Evolutionary conservation across 2,329 filamentous ascomycete species (phyloP).

Genomic region (Ascochyta rabiei): DNA sequence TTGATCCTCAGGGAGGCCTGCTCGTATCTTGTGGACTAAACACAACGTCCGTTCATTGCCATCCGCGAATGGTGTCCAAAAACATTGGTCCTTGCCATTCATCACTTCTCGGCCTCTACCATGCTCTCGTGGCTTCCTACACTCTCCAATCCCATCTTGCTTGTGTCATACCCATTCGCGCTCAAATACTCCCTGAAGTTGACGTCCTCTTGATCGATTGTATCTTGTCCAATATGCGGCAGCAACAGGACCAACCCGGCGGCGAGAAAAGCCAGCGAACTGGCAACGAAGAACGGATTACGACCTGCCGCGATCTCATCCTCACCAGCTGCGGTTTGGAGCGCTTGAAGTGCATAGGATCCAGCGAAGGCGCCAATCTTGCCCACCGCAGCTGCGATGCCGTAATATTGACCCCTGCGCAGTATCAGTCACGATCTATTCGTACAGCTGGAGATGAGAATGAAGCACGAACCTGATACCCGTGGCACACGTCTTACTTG

Average conservation of each 20-base stretch:
- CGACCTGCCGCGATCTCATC: slow-evolving; percentile 65
- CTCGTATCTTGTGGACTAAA: too few species aligned
- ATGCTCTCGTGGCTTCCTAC: slow-evolving; percentile 15
- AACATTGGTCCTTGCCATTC: neutral
- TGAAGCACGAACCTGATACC: slow-evolving; percentile 62
- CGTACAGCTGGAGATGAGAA: neutral
- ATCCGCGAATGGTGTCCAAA: too few species aligned
- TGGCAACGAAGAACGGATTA: slow-evolving; percentile 89
- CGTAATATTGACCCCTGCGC: slow-evolving; percentile 70
- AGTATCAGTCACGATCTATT: neutral
- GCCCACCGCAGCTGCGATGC: slow-evolving; percentile 73
- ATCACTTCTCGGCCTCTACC: slow-evolving; percentile 12
- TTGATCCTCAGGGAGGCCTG: too few species aligned
- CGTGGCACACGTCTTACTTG: slow-evolving; percentile 86
- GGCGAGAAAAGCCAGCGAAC: slow-evolving; percentile 75
- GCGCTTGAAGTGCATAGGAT: slow-evolving; percentile 78
- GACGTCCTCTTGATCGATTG: slow-evolving; percentile 77
- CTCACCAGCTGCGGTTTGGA: slow-evolving; percentile 50
- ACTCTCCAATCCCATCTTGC: slow-evolving; percentile 55
- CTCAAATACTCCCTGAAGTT: slow-evolving; percentile 77
- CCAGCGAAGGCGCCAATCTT: slow-evolving; percentile 87
- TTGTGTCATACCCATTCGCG: slow-evolving; percentile 76
- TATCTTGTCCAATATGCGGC: slow-evolving; percentile 81
- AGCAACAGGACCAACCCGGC: slow-evolving; percentile 69
- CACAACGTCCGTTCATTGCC: too few species aligned